A percentile compares a stretch with the other conserved stretches of the same genome.
phyloP scores from a whole-genome alignment of 2,329 filamentous ascomycete species.

The Clathrospora elynae region DNA sequence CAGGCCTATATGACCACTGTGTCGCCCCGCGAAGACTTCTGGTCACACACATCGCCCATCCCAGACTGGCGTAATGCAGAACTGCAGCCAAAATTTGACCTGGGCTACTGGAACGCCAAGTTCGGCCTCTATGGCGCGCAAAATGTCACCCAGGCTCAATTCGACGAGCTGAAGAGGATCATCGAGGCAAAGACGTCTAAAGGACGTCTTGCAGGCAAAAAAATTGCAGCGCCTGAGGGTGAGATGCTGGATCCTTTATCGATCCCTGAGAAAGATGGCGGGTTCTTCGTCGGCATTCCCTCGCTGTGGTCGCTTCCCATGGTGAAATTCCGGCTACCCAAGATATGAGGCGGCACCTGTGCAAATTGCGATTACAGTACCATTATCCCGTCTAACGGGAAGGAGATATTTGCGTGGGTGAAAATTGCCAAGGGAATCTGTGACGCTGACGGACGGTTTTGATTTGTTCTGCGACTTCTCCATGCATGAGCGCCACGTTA shows the following conservation, averaged over 20 bases:
- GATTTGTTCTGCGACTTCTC: slow-evolving; percentile 57
- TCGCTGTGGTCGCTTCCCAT: slow-evolving; percentile 41
- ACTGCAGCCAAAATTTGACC: slow-evolving; percentile 50
- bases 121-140: slow-evolving; percentile 54
- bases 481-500: slow-evolving; percentile 55
- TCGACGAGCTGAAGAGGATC: slow-evolving; percentile 49
- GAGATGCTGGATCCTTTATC: slow-evolving; percentile 48
- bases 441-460: slow-evolving; percentile 50
- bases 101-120: slow-evolving; percentile 54
- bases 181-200: slow-evolving; percentile 45
- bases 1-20: slow-evolving; percentile 42
- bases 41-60: slow-evolving; percentile 52
- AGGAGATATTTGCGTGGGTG: slow-evolving; percentile 52
- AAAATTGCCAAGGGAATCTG: slow-evolving; percentile 50
- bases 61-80: slow-evolving; percentile 55
- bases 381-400: slow-evolving; percentile 44
- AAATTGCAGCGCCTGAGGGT: slow-evolving; percentile 49
- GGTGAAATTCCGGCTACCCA: slow-evolving; percentile 41
- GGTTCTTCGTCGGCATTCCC: slow-evolving; percentile 42
- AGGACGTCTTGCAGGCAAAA: slow-evolving; percentile 46
- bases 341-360: slow-evolving; percentile 34
- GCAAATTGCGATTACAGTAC: slow-evolving; percentile 43
- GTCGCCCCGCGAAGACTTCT: slow-evolving; percentile 50
- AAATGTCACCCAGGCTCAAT: slow-evolving; percentile 53
- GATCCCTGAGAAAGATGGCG: slow-evolving; percentile 37